Conservation (phyloP, 139 green algal genomes). For the Chlamydomonas schloesseri region DNA sequence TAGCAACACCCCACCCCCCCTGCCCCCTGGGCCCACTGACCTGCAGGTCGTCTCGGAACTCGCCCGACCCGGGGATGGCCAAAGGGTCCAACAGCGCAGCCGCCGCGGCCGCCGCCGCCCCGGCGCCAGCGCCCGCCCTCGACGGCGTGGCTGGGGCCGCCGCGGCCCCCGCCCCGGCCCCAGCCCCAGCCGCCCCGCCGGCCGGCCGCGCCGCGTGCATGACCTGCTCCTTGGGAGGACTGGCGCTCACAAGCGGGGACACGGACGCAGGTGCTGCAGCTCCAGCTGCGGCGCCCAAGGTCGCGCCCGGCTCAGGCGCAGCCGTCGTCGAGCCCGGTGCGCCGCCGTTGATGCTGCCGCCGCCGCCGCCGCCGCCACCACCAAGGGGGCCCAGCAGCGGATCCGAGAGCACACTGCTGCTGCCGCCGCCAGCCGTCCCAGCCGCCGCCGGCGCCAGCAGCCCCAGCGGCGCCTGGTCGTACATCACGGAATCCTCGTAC, state of each 20-base stretch:
- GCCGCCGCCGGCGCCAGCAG: neutral
- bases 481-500: slow-evolving; percentile 65
- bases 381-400: neutral
- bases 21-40: neutral
- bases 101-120: neutral
- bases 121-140: neutral
- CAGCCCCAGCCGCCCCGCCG: neutral
- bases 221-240: too few species aligned
- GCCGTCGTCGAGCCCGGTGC: too few species aligned
- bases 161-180: neutral
- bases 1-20: neutral
- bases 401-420: neutral
- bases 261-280: too few species aligned
- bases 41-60: slow-evolving; percentile 10
- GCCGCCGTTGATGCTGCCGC: neutral
- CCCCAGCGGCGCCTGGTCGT: slow-evolving; percentile 42
- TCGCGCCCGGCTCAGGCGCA: neutral
- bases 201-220: neutral
- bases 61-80: neutral
- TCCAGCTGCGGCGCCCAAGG: neutral
- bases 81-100: neutral
- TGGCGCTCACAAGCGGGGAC: too few species aligned
- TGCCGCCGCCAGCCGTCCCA: neutral
- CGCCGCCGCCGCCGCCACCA: neutral
- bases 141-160: neutral